Evolutionary conservation across 352 stramenopile species (phyloP).

Genomic region (Phytopythium montanum): DNA sequence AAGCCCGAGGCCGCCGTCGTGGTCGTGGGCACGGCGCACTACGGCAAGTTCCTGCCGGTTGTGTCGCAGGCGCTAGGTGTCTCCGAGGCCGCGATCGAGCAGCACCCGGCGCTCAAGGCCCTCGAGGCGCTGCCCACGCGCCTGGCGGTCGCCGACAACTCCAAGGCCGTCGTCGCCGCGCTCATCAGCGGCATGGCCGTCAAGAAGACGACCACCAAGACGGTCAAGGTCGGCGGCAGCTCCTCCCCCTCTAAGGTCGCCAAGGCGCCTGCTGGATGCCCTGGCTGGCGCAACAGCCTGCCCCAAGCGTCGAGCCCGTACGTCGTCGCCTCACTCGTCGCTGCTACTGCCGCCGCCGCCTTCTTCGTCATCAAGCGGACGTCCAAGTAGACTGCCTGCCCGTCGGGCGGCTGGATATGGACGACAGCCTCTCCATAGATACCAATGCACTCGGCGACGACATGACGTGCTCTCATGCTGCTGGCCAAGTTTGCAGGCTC

Average conservation of each 20-base stretch:
- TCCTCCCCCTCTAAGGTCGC: background rate
- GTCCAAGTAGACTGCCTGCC: conserved; percentile 14
- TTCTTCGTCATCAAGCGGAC: conserved; percentile 47
- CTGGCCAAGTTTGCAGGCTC: background rate
- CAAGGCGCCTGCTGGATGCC: conserved; percentile 14
- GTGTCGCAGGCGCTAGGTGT: conserved; percentile 87
- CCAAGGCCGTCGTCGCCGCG: conserved; percentile 46
- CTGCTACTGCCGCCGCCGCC: conserved; percentile 25
- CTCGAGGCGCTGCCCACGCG: conserved; percentile 70
- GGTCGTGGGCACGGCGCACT: conserved; percentile 96
- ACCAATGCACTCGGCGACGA: background rate
- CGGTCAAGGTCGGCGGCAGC: conserved; percentile 2
- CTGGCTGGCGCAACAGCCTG: conserved; percentile 11
- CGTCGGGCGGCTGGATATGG: background rate
- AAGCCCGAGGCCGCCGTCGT: conserved; percentile 79
- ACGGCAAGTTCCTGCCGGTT: conserved; percentile 97
- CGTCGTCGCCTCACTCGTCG: conserved; percentile 29
- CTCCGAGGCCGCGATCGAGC: conserved; percentile 50
- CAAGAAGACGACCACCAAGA: conserved; percentile 10
- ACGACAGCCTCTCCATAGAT: conserved; percentile 1
- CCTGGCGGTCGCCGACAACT: conserved; percentile 60
- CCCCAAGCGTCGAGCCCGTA: conserved; percentile 22
- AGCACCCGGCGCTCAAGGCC: conserved; percentile 75
- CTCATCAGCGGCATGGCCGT: conserved; percentile 43
- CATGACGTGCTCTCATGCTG: background rate